Base-by-base conservation (phyloP, 192 early-diverging fungal genomes). In the Linnemannia elongata region DNA sequence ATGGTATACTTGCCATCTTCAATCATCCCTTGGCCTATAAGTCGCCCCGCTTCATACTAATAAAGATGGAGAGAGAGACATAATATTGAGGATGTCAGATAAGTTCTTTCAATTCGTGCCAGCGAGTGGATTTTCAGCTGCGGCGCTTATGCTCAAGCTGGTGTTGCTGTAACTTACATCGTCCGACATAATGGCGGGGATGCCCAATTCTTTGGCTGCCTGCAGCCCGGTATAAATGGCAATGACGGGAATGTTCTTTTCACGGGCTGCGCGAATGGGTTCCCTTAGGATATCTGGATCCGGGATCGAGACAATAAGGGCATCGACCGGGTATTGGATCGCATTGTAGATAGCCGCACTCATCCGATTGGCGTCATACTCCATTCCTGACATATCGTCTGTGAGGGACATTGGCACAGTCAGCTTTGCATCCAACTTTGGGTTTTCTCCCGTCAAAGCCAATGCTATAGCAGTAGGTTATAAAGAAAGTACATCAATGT, bases 261-360 rank as follows among this genome's bases (percentile, higher is more conserved):
- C 55, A 15, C 42, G 66, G 41, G 85, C 85, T 10, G 38, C 44
- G 3, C 30, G 27, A 20, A 87, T 74, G 30, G 85, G 76, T 60
- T n/a, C 85, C 44, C 39, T 52, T 2, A 87, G 72, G 35, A 72
- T 44, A 1, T 81, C 85, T 13, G 38, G 39, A 54, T 87, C 85
- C 0, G 85, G 85, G 42, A 87, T 87, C 17, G 85, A 87, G 60
- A 87, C 80, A 52, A 87, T 75, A 66, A 87, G 75, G 18, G 69
- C 85, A 42, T 87, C 72, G 22, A 81, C 76, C 7, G 57, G 47
- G 63, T 60, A 33, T 15, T 60, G 69, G 33, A 81, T 73, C 22
- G 80, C 85, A 6, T 42, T 72, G 41, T 87, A 72, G 24, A 87
- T 81, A 22, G 78, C 17, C 9, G 39, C 3, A 18, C 52, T 68